Percentiles rank a stretch among this genome's conserved stretches.
phyloP scores from a whole-genome alignment of 2,329 filamentous ascomycete genomes.

The Aspergillus novoparasiticus region DNA sequence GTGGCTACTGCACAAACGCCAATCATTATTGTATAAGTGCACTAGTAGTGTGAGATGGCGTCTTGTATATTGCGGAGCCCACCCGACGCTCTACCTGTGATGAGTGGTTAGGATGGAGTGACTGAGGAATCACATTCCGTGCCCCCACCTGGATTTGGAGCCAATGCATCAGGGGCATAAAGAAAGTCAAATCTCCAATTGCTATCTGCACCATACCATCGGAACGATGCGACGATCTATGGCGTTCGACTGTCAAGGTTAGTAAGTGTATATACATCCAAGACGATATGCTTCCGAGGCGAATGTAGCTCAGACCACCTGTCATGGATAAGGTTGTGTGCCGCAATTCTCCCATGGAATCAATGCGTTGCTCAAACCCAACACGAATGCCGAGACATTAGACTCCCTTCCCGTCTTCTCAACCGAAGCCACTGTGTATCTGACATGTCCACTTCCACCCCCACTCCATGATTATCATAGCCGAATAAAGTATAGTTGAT shows the following conservation, averaged over 20 bases:
- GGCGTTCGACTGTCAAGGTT: background rate
- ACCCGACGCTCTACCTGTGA: background rate
- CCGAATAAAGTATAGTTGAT: background rate
- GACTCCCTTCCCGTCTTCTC: background rate
- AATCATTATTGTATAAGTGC: background rate
- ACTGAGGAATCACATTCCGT: background rate
- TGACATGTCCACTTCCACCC: background rate
- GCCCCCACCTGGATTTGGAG: background rate
- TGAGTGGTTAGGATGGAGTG: background rate
- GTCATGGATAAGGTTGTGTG: background rate
- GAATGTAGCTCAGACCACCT: background rate
- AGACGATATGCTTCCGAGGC: background rate
- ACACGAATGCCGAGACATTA: background rate
- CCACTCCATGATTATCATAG: background rate
- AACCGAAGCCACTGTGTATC: background rate
- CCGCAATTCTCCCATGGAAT: background rate
- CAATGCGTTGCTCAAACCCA: background rate
- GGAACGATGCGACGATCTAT: background rate
- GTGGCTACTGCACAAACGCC: background rate
- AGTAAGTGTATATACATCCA: background rate
- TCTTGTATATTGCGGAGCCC: background rate
- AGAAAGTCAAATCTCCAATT: background rate
- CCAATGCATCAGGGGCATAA: background rate
- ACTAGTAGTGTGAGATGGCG: background rate
- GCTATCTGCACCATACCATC: background rate